phyloP scores from a whole-genome alignment of 2,329 filamentous ascomycete species.

The Nakataea oryzae region DNA sequence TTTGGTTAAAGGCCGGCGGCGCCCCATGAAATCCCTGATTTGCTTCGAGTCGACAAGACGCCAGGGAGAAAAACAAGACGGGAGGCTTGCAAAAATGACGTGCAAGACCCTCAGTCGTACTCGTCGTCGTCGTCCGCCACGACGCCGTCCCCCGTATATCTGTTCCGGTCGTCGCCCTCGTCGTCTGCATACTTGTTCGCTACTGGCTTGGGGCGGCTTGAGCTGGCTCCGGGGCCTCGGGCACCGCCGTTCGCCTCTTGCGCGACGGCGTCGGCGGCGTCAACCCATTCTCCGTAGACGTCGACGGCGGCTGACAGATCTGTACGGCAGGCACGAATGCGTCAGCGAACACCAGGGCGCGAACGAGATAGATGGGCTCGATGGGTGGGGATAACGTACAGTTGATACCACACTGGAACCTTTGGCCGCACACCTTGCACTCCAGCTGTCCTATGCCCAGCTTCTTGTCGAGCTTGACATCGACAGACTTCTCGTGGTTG shows the following conservation, averaged over 20 bases:
- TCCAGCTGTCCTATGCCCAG: constrained; percentile 71
- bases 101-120: constrained; percentile 33
- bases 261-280: constrained; percentile 55
- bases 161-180: constrained; percentile 36
- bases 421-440: constrained; percentile 90
- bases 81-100: background rate
- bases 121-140: constrained; percentile 37
- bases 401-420: constrained; percentile 87
- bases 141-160: constrained; percentile 41
- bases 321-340: constrained; percentile 23
- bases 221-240: background rate
- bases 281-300: constrained; percentile 97
- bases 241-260: constrained; percentile 10
- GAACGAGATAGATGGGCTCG: background rate
- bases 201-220: constrained; percentile 1
- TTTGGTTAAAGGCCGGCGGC: background rate
- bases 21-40: background rate
- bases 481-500: constrained; percentile 90
- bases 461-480: constrained; percentile 91
- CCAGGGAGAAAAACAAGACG: too few relatives aligned
- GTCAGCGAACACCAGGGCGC: background rate
- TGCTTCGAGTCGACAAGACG: background rate
- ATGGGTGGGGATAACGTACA: constrained; percentile 43
- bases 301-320: constrained; percentile 87
- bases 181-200: constrained; percentile 20